phyloP scores from a whole-genome alignment of 1,139 yeast species.

The Arxiozyma bovina region DNA sequence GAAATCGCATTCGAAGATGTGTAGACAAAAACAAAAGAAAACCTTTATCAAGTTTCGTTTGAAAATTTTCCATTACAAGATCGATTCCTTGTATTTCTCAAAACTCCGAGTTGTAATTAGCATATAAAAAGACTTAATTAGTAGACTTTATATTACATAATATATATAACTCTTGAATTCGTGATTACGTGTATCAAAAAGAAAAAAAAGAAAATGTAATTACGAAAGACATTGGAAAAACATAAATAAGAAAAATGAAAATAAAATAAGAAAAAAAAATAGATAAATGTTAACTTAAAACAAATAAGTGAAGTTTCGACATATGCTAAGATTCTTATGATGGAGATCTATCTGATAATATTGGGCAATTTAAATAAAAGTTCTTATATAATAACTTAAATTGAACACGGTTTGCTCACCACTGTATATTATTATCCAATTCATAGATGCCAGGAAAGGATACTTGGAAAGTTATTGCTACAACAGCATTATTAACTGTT shows the following conservation, averaged over 20 bases:
- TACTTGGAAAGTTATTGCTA: slow-evolving; percentile 25
- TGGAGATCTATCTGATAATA: too few relatives aligned
- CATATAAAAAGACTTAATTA: not conserved
- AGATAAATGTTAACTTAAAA: too few relatives aligned
- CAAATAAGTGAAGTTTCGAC: not conserved
- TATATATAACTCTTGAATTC: too few relatives aligned
- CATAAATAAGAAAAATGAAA: too few relatives aligned
- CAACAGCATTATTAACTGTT: slow-evolving; percentile 24
- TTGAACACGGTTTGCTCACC: too few relatives aligned
- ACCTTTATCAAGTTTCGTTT: not conserved
- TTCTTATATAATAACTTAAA: too few relatives aligned
- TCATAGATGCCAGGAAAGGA: slow-evolving; percentile 9
- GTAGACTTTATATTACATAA: too few relatives aligned
- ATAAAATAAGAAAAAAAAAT: too few relatives aligned
- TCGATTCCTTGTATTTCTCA: not conserved
- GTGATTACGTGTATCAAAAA: not conserved
- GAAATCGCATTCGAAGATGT: slow-evolving; percentile 34
- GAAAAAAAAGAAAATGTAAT: too few relatives aligned
- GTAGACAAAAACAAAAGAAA: slow-evolving; percentile 7
- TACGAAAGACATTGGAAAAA: too few relatives aligned
- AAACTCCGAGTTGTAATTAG: not conserved
- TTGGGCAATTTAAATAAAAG: too few relatives aligned
- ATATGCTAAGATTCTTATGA: too few relatives aligned
- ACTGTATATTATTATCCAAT: not conserved
- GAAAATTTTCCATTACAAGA: not conserved